Conservation (phyloP, 805 yeast genomes). For the Kuraishia hungarica region DNA sequence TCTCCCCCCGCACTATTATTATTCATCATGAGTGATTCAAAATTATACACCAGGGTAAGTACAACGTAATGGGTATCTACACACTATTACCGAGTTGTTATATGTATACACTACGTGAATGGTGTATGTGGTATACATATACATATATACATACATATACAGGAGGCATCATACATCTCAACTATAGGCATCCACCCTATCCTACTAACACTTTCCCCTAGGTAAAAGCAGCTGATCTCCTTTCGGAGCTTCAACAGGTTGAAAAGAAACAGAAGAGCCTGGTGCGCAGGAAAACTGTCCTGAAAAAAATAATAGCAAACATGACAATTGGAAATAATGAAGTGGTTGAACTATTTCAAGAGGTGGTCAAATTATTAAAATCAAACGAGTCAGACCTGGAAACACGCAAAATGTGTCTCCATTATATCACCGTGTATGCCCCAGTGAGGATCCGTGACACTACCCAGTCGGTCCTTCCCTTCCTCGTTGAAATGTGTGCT, state of each 20-base stretch:
- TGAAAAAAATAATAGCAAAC: slow-evolving; percentile 76
- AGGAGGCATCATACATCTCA: too few relatives aligned
- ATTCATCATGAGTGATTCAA: slow-evolving; percentile 16
- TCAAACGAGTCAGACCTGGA: slow-evolving; percentile 46
- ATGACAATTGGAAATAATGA: slow-evolving; percentile 78
- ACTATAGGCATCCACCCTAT: neutral
- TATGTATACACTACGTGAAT: too few relatives aligned
- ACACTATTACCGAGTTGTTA: too few relatives aligned
- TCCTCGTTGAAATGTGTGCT: neutral
- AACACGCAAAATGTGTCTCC: slow-evolving; percentile 61
- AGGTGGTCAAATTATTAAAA: slow-evolving; percentile 44
- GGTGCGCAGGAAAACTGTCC: slow-evolving; percentile 32
- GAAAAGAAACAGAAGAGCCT: slow-evolving; percentile 30
- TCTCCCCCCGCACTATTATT: neutral
- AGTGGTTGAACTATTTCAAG: slow-evolving; percentile 58
- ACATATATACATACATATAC: too few relatives aligned
- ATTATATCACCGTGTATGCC: slow-evolving; percentile 56
- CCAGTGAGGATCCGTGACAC: slow-evolving; percentile 24
- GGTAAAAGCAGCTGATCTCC: slow-evolving; percentile 21
- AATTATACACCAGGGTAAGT: slow-evolving; percentile 13
- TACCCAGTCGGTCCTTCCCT: neutral
- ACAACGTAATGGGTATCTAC: too few relatives aligned
- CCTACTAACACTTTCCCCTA: neutral
- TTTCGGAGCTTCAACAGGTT: slow-evolving; percentile 19
- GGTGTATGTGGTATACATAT: neutral